phyloP scores from a whole-genome alignment of 768 basidiomycete genomes.

The Naganishia antarctica region DNA sequence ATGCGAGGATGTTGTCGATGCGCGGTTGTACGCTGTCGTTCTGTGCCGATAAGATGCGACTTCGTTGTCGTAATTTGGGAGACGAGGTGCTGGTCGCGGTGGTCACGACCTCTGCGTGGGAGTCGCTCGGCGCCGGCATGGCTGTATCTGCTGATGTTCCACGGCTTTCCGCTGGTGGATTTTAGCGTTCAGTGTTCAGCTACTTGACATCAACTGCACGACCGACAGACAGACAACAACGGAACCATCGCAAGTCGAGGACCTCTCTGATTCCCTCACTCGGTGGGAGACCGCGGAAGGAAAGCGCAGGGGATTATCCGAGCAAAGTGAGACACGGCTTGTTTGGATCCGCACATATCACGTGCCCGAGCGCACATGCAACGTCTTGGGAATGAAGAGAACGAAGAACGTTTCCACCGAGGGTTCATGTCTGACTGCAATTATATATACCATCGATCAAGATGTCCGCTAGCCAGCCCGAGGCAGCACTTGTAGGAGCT shows the following conservation, averaged over 20 bases:
- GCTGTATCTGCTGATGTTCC: no score
- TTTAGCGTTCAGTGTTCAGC: no score
- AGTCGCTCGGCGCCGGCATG: neutral
- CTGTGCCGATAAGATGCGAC: slow-evolving; percentile 9
- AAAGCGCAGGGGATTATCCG: neutral
- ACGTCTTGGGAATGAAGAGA: neutral
- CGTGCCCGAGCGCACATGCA: neutral
- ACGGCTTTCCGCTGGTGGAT: no score
- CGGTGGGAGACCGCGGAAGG: no score
- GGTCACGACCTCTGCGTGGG: neutral
- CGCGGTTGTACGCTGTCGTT: neutral
- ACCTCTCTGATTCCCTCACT: neutral
- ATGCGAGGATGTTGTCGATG: slow-evolving; percentile 17
- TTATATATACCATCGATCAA: neutral
- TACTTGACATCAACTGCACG: no score
- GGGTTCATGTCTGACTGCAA: no score
- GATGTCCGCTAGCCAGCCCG: slow-evolving; percentile 9
- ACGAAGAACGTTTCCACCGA: neutral
- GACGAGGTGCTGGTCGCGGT: neutral
- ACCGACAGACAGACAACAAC: no score
- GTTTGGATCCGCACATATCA: slow-evolving; percentile 4
- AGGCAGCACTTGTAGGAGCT: slow-evolving; percentile 5
- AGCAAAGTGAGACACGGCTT: slow-evolving; percentile 1
- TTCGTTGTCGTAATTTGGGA: slow-evolving; percentile 8
- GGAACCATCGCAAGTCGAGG: neutral